Conservation (phyloP, 1,139 yeast genomes). For the Taphrina betulina region DNA sequence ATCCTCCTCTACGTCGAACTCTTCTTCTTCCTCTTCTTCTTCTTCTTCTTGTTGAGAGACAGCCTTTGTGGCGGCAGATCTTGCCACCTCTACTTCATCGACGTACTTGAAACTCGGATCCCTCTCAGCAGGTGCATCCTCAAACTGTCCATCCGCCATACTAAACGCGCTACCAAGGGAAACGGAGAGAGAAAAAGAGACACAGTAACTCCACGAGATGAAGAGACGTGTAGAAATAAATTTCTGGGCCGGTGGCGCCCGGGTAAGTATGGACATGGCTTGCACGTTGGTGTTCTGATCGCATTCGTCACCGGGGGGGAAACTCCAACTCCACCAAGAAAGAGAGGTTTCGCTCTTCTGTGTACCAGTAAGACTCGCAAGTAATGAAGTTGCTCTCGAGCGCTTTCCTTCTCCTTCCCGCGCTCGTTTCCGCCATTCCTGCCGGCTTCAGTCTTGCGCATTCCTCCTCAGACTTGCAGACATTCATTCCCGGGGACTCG, state of each 20-base stretch:
- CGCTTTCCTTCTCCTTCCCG: slow-evolving; percentile 1
- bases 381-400: slow-evolving; percentile 1
- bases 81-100: neutral
- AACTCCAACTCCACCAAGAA: too few relatives aligned
- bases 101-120: slow-evolving; percentile 8
- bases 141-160: slow-evolving; percentile 7
- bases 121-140: slow-evolving; percentile 15
- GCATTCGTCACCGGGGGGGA: too few relatives aligned
- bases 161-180: too few relatives aligned
- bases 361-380: too few relatives aligned
- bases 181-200: too few relatives aligned
- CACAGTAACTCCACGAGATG: too few relatives aligned
- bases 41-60: neutral
- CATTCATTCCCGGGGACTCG: slow-evolving; percentile 74
- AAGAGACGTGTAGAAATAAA: too few relatives aligned
- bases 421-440: slow-evolving; percentile 1
- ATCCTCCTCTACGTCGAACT: slow-evolving; percentile 1
- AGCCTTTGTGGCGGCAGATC: neutral
- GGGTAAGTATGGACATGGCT: too few relatives aligned
- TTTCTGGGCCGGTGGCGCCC: too few relatives aligned
- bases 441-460: neutral
- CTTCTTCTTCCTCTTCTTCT: neutral
- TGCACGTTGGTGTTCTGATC: too few relatives aligned
- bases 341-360: too few relatives aligned
- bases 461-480: slow-evolving; percentile 7